phyloP scores from a whole-genome alignment of 495 filamentous ascomycete genomes.

The Podospora australis region DNA sequence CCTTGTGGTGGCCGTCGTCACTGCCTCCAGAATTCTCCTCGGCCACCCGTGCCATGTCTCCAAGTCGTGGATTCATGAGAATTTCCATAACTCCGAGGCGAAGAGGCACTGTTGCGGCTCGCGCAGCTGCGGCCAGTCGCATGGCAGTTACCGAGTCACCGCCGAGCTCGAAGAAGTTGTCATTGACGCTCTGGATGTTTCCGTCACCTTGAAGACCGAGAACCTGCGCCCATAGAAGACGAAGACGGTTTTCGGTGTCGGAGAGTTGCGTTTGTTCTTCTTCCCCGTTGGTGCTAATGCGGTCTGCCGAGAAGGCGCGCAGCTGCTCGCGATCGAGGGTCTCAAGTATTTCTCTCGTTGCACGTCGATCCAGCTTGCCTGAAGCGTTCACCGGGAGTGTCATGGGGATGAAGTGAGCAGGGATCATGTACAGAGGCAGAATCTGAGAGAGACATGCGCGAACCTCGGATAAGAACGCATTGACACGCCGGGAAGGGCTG shows the following conservation, averaged over 20 bases:
- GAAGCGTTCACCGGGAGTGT: slow-evolving; percentile 44
- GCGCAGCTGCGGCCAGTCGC: neutral
- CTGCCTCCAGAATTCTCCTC: neutral
- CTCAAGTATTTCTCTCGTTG: too few relatives aligned
- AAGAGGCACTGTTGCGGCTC: neutral
- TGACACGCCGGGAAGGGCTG: too few relatives aligned
- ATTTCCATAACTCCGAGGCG: neutral
- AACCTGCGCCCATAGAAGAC: too few relatives aligned
- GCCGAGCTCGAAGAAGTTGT: neutral
- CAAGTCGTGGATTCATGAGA: neutral
- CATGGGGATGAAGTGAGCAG: slow-evolving; percentile 48
- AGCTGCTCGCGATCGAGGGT: too few relatives aligned
- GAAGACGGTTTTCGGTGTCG: too few relatives aligned
- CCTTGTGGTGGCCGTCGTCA: too few relatives aligned
- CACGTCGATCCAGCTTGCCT: slow-evolving; percentile 53
- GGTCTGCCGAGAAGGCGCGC: too few relatives aligned
- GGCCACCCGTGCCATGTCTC: neutral
- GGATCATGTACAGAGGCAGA: slow-evolving; percentile 48
- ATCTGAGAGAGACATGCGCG: slow-evolving; percentile 5
- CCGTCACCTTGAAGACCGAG: too few relatives aligned
- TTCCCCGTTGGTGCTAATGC: too few relatives aligned
- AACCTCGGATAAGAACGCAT: too few relatives aligned
- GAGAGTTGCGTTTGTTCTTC: too few relatives aligned
- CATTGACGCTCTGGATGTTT: too few relatives aligned
- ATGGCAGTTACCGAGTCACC: neutral